Evolutionary conservation across 2,329 filamentous ascomycete genomes (phyloP).

Genomic region (Calonectria honghensis): DNA sequence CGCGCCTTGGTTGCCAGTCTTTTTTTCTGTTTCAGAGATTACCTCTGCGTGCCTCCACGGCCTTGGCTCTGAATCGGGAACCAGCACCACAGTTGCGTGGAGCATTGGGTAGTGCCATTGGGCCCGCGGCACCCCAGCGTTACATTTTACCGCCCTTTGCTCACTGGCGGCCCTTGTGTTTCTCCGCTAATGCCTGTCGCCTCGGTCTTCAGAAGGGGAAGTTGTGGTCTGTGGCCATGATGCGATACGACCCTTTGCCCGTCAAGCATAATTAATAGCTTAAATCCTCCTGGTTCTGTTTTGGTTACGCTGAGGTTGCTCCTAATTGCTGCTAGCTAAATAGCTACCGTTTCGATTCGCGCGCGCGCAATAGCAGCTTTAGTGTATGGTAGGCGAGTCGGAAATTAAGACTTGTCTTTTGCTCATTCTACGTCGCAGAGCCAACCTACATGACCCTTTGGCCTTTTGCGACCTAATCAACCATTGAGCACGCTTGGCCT

Average conservation of each 20-base stretch:
- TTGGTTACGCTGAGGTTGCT: not conserved
- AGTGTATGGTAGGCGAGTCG: not conserved
- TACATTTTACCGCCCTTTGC: constrained; percentile 20
- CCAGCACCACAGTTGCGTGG: constrained; percentile 36
- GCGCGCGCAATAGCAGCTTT: not conserved
- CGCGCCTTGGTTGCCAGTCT: constrained; percentile 18
- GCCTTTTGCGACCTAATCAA: not conserved
- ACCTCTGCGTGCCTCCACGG: not conserved
- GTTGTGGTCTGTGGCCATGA: not conserved
- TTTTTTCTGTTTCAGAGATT: not conserved
- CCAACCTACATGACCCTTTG: not conserved
- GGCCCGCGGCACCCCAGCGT: constrained; percentile 29
- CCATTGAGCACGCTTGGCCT: not conserved
- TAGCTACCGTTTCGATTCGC: not conserved
- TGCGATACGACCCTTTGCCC: not conserved
- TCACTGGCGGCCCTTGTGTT: constrained; percentile 43
- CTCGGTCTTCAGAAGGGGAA: constrained; percentile 36
- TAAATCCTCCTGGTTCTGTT: not conserved
- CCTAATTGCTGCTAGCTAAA: not conserved
- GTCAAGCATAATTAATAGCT: constrained; percentile 30
- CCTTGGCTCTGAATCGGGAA: constrained; percentile 8
- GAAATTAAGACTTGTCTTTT: not conserved
- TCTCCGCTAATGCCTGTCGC: constrained; percentile 29
- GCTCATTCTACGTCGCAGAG: not conserved
- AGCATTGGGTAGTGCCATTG: constrained; percentile 46